phyloP scores from a whole-genome alignment of 148 eudicot genomes.

The Rhododendron kiyosumense region DNA sequence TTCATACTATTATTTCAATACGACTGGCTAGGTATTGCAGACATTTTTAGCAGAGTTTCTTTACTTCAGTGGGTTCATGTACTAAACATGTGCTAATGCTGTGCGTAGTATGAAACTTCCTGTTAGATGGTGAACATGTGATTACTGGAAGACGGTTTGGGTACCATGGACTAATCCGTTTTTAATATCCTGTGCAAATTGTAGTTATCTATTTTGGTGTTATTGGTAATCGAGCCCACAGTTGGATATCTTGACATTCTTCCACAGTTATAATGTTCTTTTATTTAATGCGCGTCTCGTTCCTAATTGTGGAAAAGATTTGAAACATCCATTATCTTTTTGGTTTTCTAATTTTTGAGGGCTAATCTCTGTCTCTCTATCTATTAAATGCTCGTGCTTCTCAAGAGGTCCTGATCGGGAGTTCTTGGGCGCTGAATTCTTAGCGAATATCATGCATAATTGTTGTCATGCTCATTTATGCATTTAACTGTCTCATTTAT shows the following conservation, averaged over 20 bases:
- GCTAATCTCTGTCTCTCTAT: neutral
- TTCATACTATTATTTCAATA: neutral
- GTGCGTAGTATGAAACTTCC: neutral
- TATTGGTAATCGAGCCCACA: neutral
- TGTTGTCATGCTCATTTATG: conserved; percentile 1
- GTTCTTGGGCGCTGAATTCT: neutral
- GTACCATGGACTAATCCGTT: neutral
- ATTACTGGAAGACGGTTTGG: neutral
- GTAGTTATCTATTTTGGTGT: neutral
- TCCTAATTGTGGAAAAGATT: neutral
- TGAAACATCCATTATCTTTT: neutral
- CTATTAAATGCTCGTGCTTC: neutral
- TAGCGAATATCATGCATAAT: neutral
- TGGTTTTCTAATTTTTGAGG: neutral
- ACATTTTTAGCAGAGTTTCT: neutral
- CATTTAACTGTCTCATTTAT: neutral
- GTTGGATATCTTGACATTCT: neutral
- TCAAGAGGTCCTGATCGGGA: neutral
- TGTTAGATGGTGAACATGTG: neutral
- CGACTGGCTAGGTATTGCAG: neutral
- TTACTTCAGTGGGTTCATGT: neutral
- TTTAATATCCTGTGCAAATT: neutral
- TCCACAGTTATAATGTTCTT: neutral
- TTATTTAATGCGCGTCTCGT: neutral
- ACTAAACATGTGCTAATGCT: neutral